Conservation (phyloP, 1,284 basidiomycete species). For the Ceratorhiza oryzae-sativae region DNA sequence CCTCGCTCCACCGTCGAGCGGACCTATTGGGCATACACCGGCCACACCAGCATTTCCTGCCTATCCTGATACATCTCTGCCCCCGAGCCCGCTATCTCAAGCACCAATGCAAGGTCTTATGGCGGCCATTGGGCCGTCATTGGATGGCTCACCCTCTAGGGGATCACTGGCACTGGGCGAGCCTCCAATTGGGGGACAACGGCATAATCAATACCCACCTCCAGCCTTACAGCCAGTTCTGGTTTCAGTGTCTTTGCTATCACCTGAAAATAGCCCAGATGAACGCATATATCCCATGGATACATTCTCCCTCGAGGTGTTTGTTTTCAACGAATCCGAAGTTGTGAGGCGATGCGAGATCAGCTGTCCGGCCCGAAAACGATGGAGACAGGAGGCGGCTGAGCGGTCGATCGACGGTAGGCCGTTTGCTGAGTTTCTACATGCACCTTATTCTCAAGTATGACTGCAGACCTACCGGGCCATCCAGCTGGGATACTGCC, state of each 20-base stretch:
- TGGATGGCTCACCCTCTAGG: neutral
- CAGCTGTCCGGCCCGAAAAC: constrained; percentile 64
- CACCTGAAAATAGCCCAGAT: constrained; percentile 45
- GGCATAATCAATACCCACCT: neutral
- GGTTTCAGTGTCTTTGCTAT: constrained; percentile 74
- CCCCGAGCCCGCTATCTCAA: constrained; percentile 58
- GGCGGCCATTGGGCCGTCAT: constrained; percentile 3
- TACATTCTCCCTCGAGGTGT: constrained; percentile 83
- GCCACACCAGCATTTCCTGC: constrained; percentile 75
- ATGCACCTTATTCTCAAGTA: neutral
- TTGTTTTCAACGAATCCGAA: constrained; percentile 85
- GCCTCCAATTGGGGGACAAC: neutral
- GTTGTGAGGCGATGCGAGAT: constrained; percentile 81
- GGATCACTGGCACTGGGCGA: constrained; percentile 9
- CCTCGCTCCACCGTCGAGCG: neutral
- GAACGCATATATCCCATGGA: constrained; percentile 69
- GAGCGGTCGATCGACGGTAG: constrained; percentile 21
- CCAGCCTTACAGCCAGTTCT: constrained; percentile 54
- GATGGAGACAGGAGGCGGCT: constrained; percentile 50
- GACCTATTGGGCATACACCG: constrained; percentile 50
- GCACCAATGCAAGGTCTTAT: constrained; percentile 57
- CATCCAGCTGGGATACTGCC: constrained; percentile 65
- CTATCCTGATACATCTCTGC: constrained; percentile 59
- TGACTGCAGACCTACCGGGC: neutral
- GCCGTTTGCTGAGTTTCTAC: neutral